Evolutionary conservation across 2,329 filamentous ascomycete species (phyloP).

Genomic region (Chlorencoelia australis): DNA sequence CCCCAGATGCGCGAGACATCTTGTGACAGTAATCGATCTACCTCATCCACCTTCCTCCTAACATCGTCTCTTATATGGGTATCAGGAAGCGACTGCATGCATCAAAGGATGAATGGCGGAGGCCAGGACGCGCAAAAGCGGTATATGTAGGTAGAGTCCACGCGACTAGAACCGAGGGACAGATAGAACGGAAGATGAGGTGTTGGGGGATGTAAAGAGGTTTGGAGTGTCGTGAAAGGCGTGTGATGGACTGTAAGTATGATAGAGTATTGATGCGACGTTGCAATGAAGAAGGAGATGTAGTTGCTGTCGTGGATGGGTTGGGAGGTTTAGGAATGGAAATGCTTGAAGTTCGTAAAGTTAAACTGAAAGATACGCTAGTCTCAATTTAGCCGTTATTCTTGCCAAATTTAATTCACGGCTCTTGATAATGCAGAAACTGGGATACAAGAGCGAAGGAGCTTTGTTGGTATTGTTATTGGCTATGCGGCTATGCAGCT

Average conservation of each 20-base stretch:
- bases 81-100: constrained; percentile 21
- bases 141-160: constrained; percentile 6
- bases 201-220: constrained; percentile 5
- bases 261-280: constrained; percentile 2
- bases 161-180: constrained; percentile 10
- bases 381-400: neutral
- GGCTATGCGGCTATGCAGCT: too few species aligned
- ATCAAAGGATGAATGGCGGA: constrained; percentile 14
- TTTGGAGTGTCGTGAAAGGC: constrained; percentile 8
- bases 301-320: constrained; percentile 5
- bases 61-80: constrained; percentile 23
- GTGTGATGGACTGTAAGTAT: constrained; percentile 4
- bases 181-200: constrained; percentile 9
- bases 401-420: too few species aligned
- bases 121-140: constrained; percentile 18
- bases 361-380: neutral
- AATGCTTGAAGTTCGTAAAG: constrained; percentile 3
- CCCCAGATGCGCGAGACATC: constrained; percentile 69
- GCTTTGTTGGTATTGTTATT: too few species aligned
- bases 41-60: constrained; percentile 22
- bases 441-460: too few species aligned
- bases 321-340: constrained; percentile 5
- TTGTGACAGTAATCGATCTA: constrained; percentile 33
- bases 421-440: too few species aligned
- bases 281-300: neutral